Conservation (phyloP, 805 yeast genomes). For the Lipomyces japonicus region DNA sequence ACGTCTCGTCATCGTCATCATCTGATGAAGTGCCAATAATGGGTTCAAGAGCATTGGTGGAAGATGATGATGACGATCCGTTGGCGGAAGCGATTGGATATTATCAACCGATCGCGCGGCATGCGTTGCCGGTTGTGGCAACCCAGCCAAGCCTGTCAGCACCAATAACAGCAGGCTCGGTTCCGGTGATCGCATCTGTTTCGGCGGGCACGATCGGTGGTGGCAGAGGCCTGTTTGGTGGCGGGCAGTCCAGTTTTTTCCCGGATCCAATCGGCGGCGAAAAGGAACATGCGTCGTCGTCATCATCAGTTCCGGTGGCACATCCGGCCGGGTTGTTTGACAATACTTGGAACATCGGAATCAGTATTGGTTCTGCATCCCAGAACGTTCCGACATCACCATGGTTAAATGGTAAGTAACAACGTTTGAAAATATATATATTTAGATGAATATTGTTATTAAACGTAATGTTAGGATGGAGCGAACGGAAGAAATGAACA, state of each 20-base stretch:
- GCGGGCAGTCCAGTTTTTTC: slow-evolving; percentile 21
- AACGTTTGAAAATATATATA: too few species aligned
- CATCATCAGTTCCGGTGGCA: background rate
- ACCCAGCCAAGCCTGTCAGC: too few species aligned
- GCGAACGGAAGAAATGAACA: background rate
- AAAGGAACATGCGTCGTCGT: background rate
- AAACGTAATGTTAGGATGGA: background rate
- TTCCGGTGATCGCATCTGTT: background rate
- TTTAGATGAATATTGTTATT: background rate
- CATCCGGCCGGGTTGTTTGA: background rate
- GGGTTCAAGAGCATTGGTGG: slow-evolving; percentile 21
- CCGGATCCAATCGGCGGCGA: slow-evolving; percentile 12
- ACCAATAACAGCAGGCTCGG: background rate
- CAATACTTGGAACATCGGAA: slow-evolving; percentile 19
- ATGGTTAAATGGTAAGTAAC: slow-evolving; percentile 7
- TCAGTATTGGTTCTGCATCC: slow-evolving; percentile 10
- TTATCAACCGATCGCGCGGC: slow-evolving; percentile 18
- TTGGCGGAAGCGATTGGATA: slow-evolving; percentile 11
- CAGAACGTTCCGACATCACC: slow-evolving; percentile 5
- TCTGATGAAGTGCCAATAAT: slow-evolving; percentile 13
- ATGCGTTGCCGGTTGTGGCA: slow-evolving; percentile 2
- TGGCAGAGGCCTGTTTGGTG: slow-evolving; percentile 2
- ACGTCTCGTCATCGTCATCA: slow-evolving; percentile 4
- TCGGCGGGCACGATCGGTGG: slow-evolving; percentile 4
- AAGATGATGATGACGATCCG: slow-evolving; percentile 17